Evolutionary conservation across 805 yeast species (phyloP).

Genomic region (Wickerhamomyces canadensis): DNA sequence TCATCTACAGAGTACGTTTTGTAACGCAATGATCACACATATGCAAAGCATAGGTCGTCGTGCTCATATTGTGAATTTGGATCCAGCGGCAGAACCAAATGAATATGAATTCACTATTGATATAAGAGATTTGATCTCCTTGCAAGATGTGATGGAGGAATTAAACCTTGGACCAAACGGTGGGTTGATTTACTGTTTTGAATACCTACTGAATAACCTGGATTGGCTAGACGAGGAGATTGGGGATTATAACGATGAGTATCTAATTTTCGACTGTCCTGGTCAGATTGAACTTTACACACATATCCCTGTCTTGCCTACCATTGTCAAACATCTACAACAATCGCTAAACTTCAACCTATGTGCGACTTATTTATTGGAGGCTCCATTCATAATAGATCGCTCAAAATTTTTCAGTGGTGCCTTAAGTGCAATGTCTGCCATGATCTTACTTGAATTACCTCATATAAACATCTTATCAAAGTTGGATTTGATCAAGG

Average conservation of each 20-base stretch:
- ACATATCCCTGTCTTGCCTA: slow-evolving; percentile 89
- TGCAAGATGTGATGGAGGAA: slow-evolving; percentile 95
- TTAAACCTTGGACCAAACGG: slow-evolving; percentile 93
- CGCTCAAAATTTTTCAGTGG: slow-evolving; percentile 92
- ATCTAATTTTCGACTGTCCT: slow-evolving; percentile 91
- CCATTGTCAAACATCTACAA: slow-evolving; percentile 79
- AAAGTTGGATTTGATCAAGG: slow-evolving; percentile 80
- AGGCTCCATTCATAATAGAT: slow-evolving; percentile 92
- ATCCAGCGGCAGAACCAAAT: slow-evolving; percentile 94
- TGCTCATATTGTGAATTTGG: slow-evolving; percentile 91
- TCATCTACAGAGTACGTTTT: slow-evolving; percentile 61
- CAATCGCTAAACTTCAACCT: slow-evolving; percentile 75
- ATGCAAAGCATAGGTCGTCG: slow-evolving; percentile 88
- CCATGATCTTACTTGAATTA: slow-evolving; percentile 90
- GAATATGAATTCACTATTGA: slow-evolving; percentile 91
- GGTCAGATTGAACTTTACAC: slow-evolving; percentile 95
- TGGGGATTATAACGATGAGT: slow-evolving; percentile 94
- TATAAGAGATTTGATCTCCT: slow-evolving; percentile 81
- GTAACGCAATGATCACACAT: slow-evolving; percentile 79
- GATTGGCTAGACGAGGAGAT: slow-evolving; percentile 98
- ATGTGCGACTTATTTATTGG: slow-evolving; percentile 89
- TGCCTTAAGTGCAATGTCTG: slow-evolving; percentile 94
- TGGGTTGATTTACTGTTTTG: slow-evolving; percentile 88
- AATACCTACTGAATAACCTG: slow-evolving; percentile 77
- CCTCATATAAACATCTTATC: slow-evolving; percentile 92